Conservation (phyloP, 2,329 filamentous ascomycete species). For the Huntiella moniliformis region DNA sequence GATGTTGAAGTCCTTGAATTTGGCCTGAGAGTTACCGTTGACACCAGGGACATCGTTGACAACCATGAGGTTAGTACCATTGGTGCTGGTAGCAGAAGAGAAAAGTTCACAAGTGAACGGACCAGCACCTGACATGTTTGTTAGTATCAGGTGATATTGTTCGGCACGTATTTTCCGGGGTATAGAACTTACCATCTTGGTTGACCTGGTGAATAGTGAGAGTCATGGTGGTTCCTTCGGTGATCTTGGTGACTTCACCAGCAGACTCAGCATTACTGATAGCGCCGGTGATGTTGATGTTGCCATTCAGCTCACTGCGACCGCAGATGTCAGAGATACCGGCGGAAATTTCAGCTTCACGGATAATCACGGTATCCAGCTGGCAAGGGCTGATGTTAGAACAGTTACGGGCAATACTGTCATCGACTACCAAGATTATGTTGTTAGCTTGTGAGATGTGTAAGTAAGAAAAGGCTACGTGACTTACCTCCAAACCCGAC, state of each 20-base stretch:
- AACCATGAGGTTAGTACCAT: constrained; percentile 28
- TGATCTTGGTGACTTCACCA: constrained; percentile 28
- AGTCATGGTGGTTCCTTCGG: constrained; percentile 23
- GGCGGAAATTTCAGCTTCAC: constrained; percentile 31
- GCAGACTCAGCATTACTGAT: constrained; percentile 31
- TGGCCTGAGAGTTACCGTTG: constrained; percentile 38
- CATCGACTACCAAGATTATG: constrained; percentile 23
- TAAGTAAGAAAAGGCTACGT: not conserved
- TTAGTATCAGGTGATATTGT: constrained; percentile 19
- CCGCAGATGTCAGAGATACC: constrained; percentile 42
- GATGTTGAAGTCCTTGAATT: constrained; percentile 35
- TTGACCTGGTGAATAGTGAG: constrained; percentile 36
- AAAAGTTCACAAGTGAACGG: constrained; percentile 33
- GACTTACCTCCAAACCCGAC: constrained; percentile 28
- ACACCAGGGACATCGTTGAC: constrained; percentile 39
- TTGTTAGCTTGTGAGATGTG: not conserved
- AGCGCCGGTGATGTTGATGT: constrained; percentile 40
- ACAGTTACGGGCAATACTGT: constrained; percentile 40
- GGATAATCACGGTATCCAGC: constrained; percentile 45
- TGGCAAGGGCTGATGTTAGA: constrained; percentile 48
- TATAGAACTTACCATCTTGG: constrained; percentile 30
- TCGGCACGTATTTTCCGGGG: constrained; percentile 20
- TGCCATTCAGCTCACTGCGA: constrained; percentile 39
- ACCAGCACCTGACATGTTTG: constrained; percentile 23
- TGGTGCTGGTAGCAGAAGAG: constrained; percentile 26